Conservation (phyloP, 768 basidiomycete species). For the Arthromyces matolae region DNA sequence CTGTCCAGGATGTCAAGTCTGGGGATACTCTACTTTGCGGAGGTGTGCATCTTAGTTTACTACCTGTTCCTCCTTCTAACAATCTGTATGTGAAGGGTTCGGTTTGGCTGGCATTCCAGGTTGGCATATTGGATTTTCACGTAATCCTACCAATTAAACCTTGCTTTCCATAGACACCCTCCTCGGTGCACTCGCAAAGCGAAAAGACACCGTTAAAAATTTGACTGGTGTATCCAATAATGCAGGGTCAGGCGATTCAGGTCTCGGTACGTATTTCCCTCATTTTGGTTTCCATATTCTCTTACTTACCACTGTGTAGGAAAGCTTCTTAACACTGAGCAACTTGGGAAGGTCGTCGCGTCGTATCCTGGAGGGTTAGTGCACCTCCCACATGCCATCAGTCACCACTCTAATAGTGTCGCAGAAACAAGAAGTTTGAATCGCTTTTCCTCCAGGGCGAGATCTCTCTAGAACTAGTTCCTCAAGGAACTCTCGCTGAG, state of each 20-base stretch:
- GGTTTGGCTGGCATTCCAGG: constrained; percentile 88
- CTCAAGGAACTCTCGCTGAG: constrained; percentile 88
- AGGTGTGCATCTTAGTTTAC: constrained; percentile 46
- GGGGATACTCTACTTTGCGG: constrained; percentile 78
- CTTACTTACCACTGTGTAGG: constrained; percentile 37
- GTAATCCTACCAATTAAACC: not conserved
- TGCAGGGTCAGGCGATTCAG: constrained; percentile 66
- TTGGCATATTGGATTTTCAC: constrained; percentile 28
- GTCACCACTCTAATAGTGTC: too few species aligned
- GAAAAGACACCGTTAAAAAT: constrained; percentile 61
- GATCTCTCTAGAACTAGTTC: constrained; percentile 83
- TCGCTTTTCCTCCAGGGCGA: constrained; percentile 73
- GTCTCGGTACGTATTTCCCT: constrained; percentile 50
- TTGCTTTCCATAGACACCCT: constrained; percentile 61
- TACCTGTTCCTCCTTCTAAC: not conserved
- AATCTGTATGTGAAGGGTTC: constrained; percentile 53
- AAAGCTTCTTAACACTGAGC: constrained; percentile 67
- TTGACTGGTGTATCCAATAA: constrained; percentile 89
- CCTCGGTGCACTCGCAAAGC: constrained; percentile 69
- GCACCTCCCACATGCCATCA: too few species aligned
- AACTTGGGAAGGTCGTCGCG: constrained; percentile 80
- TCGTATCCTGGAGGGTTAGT: constrained; percentile 84
- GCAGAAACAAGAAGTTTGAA: constrained; percentile 87
- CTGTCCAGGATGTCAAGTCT: constrained; percentile 77
- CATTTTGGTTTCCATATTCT: not conserved